phyloP scores from a whole-genome alignment of 2,329 filamentous ascomycete species.

The Meredithiella fracta region DNA sequence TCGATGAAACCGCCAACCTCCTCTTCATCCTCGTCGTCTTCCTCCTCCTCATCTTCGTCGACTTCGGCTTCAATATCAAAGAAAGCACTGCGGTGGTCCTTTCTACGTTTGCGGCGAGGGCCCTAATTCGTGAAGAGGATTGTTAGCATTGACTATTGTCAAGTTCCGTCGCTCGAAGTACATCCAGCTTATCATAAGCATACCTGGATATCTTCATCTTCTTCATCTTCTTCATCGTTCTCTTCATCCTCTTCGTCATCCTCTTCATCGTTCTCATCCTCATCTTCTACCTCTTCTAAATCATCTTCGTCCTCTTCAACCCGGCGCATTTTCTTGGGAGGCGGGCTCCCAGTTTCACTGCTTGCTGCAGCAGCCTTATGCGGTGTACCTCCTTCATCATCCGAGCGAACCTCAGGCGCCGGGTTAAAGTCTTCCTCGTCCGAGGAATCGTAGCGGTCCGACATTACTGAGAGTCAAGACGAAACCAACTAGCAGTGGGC shows the following conservation, averaged over 20 bases:
- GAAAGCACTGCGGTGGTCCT: constrained; percentile 65
- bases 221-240: constrained; percentile 23
- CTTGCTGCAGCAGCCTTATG: constrained; percentile 20
- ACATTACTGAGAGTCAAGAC: constrained; percentile 2
- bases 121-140: constrained; percentile 23
- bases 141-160: neutral
- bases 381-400: constrained; percentile 41
- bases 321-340: constrained; percentile 6
- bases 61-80: constrained; percentile 98
- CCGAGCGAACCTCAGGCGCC: constrained; percentile 53
- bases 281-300: constrained; percentile 23
- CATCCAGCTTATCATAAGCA: neutral
- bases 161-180: neutral
- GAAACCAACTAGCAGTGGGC: too few species aligned
- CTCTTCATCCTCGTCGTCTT: constrained; percentile 78
- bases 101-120: constrained; percentile 66
- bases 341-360: constrained; percentile 14
- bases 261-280: constrained; percentile 22
- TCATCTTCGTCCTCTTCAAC: constrained; percentile 13
- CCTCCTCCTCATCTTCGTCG: constrained; percentile 75
- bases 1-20: constrained; percentile 73
- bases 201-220: constrained; percentile 47
- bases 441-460: constrained; percentile 32
- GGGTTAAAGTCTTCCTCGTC: constrained; percentile 83
- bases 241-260: constrained; percentile 25